A percentile compares a stretch with the other conserved stretches of the same genome.
Conservation (phyloP, 148 eudicot species). For the Polygonum maritimum region DNA sequence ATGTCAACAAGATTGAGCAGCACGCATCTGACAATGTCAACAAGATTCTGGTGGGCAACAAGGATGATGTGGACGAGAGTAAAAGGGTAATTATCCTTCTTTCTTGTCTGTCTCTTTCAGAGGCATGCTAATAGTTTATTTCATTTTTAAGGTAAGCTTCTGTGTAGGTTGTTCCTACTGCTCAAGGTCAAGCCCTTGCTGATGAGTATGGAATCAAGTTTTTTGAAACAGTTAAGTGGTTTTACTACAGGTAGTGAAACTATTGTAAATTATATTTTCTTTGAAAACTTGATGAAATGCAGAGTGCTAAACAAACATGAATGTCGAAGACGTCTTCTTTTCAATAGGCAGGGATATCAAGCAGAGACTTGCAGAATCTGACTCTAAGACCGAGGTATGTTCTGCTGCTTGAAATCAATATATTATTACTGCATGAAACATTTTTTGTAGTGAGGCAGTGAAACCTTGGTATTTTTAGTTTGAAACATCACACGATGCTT, state of each 20-base stretch:
- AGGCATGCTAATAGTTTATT: not conserved
- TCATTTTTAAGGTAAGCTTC: not conserved
- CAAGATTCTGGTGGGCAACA: conserved; percentile 7
- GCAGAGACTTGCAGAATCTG: conserved; percentile 7
- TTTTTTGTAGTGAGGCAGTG: not conserved
- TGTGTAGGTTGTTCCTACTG: not conserved
- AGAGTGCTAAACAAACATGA: conserved; percentile 11
- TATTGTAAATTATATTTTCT: not conserved
- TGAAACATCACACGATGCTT: not conserved
- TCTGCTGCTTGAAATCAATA: not conserved
- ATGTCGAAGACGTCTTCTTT: conserved; percentile 10
- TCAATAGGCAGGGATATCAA: conserved; percentile 11
- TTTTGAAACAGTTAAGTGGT: not conserved
- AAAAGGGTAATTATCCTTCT: conserved; percentile 10
- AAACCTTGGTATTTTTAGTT: not conserved
- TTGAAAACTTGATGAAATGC: not conserved
- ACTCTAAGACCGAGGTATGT: conserved; percentile 10
- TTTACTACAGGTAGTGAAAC: not conserved
- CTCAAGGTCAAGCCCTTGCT: not conserved
- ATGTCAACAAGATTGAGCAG: conserved; percentile 7
- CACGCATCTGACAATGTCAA: conserved; percentile 8
- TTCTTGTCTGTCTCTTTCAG: not conserved
- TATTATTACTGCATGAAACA: not conserved
- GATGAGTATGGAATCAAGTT: conserved; percentile 1
- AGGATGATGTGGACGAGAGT: conserved; percentile 8